Conservation (phyloP, 2,329 filamentous ascomycete genomes). For the Claviceps spartinae region DNA sequence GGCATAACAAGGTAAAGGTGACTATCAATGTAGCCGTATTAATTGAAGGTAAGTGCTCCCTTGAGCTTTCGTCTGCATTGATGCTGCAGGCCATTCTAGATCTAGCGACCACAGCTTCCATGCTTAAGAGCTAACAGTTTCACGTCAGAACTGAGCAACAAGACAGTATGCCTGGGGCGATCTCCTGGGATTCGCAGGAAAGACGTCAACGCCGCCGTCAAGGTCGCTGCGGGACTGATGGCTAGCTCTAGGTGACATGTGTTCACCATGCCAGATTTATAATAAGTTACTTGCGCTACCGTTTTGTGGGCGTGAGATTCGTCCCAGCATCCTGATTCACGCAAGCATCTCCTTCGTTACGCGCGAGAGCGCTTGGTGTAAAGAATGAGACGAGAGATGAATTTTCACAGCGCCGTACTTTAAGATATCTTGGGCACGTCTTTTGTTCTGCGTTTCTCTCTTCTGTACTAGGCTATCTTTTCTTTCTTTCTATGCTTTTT, state of each 20-base stretch:
- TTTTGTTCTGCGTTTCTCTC: too few relatives aligned
- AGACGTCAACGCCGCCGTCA: constrained; percentile 22
- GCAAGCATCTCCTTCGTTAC: too few relatives aligned
- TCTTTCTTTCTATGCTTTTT: background rate
- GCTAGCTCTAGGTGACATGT: background rate
- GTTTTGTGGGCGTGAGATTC: too few relatives aligned
- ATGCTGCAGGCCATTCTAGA: too few relatives aligned
- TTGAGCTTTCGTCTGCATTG: background rate
- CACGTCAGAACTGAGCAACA: constrained; percentile 20
- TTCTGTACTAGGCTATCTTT: background rate
- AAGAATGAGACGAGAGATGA: too few relatives aligned
- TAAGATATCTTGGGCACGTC: too few relatives aligned
- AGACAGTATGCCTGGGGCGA: constrained; percentile 25
- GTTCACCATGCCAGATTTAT: background rate
- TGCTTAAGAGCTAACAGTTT: background rate
- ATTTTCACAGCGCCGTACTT: too few relatives aligned
- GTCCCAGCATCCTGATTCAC: too few relatives aligned
- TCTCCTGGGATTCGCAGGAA: constrained; percentile 25
- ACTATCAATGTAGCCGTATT: constrained; percentile 22
- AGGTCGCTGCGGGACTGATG: constrained; percentile 13
- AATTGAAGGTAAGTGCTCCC: constrained; percentile 17
- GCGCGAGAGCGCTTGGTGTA: too few relatives aligned
- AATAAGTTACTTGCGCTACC: too few relatives aligned
- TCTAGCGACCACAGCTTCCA: too few relatives aligned
- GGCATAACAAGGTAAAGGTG: constrained; percentile 18